phyloP scores from a whole-genome alignment of 495 filamentous ascomycete species.

The Hyaloscypha hepaticicola region DNA sequence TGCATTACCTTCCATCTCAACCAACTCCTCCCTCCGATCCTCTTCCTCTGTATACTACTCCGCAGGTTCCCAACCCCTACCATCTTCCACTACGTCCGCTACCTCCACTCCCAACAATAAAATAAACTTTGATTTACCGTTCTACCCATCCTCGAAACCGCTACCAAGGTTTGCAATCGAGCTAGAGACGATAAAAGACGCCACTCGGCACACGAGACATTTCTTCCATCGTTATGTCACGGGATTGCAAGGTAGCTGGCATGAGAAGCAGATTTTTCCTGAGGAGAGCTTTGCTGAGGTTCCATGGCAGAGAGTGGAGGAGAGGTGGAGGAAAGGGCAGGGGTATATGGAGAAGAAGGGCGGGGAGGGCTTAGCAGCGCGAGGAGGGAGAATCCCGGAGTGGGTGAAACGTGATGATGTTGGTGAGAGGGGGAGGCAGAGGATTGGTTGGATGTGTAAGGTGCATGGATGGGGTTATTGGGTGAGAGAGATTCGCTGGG shows the following conservation, averaged over 20 bases:
- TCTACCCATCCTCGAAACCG: too few relatives aligned
- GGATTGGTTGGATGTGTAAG: not conserved
- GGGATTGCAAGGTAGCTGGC: not conserved
- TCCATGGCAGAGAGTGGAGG: not conserved
- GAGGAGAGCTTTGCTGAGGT: slow-evolving; percentile 1
- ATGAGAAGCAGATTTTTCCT: not conserved
- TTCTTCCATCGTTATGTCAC: not conserved
- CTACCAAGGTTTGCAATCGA: not conserved
- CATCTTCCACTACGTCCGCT: too few relatives aligned
- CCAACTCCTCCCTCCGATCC: too few relatives aligned
- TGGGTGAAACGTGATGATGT: not conserved
- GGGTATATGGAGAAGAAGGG: not conserved
- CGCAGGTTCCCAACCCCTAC: too few relatives aligned
- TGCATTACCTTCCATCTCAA: too few relatives aligned
- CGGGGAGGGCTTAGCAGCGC: not conserved
- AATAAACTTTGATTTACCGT: too few relatives aligned
- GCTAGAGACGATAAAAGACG: not conserved
- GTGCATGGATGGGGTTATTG: not conserved
- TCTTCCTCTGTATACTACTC: too few relatives aligned
- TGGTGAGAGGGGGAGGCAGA: not conserved
- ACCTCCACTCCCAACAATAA: not conserved
- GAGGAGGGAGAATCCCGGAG: not conserved
- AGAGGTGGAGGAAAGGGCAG: not conserved
- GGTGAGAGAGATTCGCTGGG: not conserved
- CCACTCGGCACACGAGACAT: not conserved